phyloP scores from a whole-genome alignment of 2,329 filamentous ascomycete species.

The Cladosporium sp. region DNA sequence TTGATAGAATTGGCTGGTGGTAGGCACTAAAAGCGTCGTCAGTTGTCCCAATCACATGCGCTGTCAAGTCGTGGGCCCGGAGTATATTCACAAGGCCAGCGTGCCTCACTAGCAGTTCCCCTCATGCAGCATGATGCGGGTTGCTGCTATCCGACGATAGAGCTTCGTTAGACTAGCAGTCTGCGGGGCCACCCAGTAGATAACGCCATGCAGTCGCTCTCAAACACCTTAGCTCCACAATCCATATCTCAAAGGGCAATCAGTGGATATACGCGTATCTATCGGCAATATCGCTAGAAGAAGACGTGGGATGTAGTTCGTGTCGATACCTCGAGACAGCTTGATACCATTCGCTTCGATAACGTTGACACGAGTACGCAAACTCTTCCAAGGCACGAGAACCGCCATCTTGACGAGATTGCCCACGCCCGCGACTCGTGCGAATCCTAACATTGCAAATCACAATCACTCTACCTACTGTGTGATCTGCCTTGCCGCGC shows the following conservation, averaged over 20 bases:
- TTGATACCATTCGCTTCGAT: background rate
- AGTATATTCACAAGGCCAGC: background rate
- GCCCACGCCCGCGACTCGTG: background rate
- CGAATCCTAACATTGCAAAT: background rate
- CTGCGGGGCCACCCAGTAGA: background rate
- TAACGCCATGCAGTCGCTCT: background rate
- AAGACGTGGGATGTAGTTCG: background rate
- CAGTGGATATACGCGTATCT: background rate
- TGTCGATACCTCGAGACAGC: background rate
- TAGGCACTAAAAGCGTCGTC: background rate
- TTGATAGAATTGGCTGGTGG: background rate
- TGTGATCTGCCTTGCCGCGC: conserved; percentile 9
- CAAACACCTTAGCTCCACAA: background rate
- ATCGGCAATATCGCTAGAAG: background rate
- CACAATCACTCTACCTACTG: background rate
- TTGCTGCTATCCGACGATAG: background rate
- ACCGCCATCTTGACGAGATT: background rate
- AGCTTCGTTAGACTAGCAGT: background rate
- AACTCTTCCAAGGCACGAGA: background rate
- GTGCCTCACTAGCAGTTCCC: background rate
- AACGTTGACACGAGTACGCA: background rate
- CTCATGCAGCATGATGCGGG: background rate
- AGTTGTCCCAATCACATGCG: background rate
- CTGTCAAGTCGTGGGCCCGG: background rate
- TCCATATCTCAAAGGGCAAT: background rate